These are phyloP conservation scores for Dictyostelium brefeldianum DNA, from an alignment of 78 protist genomes.

Conservation along the genomic window DNA sequence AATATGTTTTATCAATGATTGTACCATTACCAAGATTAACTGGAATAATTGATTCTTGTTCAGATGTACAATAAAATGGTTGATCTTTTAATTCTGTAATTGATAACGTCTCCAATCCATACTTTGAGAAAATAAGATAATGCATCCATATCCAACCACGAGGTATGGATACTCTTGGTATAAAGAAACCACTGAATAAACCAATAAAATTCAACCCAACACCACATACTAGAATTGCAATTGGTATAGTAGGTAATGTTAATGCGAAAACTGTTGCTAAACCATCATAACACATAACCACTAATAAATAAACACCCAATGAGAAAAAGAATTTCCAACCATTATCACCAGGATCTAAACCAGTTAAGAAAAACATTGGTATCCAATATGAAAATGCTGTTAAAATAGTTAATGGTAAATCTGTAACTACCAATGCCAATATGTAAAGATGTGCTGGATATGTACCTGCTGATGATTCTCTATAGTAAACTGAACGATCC, in stretches of 20 bases:
- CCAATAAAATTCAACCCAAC: conserved; percentile 67
- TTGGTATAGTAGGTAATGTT: conserved; percentile 58
- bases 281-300: conserved; percentile 45
- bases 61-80: background rate
- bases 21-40: background rate
- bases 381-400: conserved; percentile 71
- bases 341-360: conserved; percentile 44
- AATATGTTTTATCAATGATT: background rate
- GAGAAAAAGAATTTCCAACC: conserved; percentile 79
- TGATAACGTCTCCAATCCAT: conserved; percentile 52
- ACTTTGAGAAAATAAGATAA: conserved; percentile 31
- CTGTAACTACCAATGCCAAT: conserved; percentile 20
- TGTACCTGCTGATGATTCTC: conserved; percentile 47
- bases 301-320: conserved; percentile 11
- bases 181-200: conserved; percentile 71
- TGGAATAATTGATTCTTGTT: background rate
- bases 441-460: conserved; percentile 53
- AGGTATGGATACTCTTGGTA: conserved; percentile 4
- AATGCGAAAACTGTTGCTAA: conserved; percentile 49
- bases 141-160: conserved; percentile 70
- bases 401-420: conserved; percentile 41
- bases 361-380: conserved; percentile 66
- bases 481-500: conserved; percentile 65
- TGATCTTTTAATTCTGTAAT: conserved; percentile 28
- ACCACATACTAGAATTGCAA: conserved; percentile 37